phyloP scores from a whole-genome alignment of 257 asterid genomes.

The Petrea volubilis region DNA sequence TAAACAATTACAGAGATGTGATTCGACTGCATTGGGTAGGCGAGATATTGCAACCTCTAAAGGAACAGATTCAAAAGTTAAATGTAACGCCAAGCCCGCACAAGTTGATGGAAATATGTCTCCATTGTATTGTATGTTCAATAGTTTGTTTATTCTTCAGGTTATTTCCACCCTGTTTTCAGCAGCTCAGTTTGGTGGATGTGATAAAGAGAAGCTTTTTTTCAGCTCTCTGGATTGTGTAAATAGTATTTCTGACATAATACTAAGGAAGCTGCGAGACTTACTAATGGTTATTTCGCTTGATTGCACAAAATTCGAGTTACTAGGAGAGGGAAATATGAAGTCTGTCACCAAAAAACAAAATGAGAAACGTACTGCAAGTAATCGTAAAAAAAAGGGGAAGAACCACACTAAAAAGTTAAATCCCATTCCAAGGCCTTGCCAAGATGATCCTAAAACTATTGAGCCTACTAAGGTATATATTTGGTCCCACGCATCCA shows the following conservation, averaged over 20 bases:
- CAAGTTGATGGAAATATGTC: conserved; percentile 42
- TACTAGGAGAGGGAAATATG: conserved; percentile 65
- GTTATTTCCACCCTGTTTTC: conserved; percentile 56
- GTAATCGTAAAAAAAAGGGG: conserved; percentile 73
- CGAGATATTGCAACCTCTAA: conserved; percentile 31
- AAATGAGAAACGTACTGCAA: conserved; percentile 58
- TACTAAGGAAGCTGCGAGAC: conserved; percentile 76
- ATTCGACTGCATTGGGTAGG: conserved; percentile 32
- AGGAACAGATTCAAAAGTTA: conserved; percentile 35
- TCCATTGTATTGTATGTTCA: conserved; percentile 45
- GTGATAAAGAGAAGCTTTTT: conserved; percentile 54
- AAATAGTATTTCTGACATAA: conserved; percentile 68
- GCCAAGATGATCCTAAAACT: conserved; percentile 45
- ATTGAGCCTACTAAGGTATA: conserved; percentile 55
- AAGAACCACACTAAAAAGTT: conserved; percentile 69
- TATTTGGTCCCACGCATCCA: conserved; percentile 20
- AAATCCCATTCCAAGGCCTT: conserved; percentile 50
- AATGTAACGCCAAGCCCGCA: conserved; percentile 25
- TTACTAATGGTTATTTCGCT: conserved; percentile 81
- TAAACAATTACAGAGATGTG: conserved; percentile 37
- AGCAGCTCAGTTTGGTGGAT: conserved; percentile 48
- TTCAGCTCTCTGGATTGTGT: conserved; percentile 81
- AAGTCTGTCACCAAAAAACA: conserved; percentile 44
- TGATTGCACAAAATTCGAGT: conserved; percentile 89
- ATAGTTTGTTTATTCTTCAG: conserved; percentile 73